Conservation (phyloP, 2,329 filamentous ascomycete species). For the Alternaria sp. region DNA sequence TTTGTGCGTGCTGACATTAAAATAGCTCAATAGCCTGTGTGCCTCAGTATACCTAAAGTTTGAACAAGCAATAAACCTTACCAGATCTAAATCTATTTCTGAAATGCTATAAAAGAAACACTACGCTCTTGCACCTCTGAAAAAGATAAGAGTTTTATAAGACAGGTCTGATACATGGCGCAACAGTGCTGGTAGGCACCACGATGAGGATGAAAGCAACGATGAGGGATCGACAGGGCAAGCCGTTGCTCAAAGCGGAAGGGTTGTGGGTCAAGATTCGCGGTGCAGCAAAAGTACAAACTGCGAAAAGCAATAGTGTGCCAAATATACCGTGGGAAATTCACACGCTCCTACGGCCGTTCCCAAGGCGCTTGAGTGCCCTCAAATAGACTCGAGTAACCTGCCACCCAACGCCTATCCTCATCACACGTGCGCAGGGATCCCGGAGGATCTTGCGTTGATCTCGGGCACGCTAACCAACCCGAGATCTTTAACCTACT, state of each 20-base stretch:
- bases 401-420: constrained; percentile 11
- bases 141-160: too few relatives aligned
- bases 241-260: constrained; percentile 32
- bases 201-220: constrained; percentile 35
- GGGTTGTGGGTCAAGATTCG: constrained; percentile 35
- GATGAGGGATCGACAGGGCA: constrained; percentile 38
- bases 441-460: constrained; percentile 19
- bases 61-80: too few relatives aligned
- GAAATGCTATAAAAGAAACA: too few relatives aligned
- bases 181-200: neutral
- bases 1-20: too few relatives aligned
- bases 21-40: too few relatives aligned
- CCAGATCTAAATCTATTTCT: too few relatives aligned
- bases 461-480: constrained; percentile 24
- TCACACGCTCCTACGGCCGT: constrained; percentile 1
- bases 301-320: neutral
- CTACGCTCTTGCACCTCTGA: too few relatives aligned
- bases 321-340: neutral
- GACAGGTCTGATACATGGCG: too few relatives aligned
- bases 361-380: neutral
- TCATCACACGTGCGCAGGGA: constrained; percentile 25
- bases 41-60: too few relatives aligned
- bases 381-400: neutral
- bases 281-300: constrained; percentile 29
- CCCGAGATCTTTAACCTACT: constrained; percentile 11